A percentile compares a stretch with the other conserved stretches of the same genome.
These are phyloP conservation scores for Ustilago crameri DNA, from an alignment of 1,284 basidiomycete genomes.

Conservation along the genomic window DNA sequence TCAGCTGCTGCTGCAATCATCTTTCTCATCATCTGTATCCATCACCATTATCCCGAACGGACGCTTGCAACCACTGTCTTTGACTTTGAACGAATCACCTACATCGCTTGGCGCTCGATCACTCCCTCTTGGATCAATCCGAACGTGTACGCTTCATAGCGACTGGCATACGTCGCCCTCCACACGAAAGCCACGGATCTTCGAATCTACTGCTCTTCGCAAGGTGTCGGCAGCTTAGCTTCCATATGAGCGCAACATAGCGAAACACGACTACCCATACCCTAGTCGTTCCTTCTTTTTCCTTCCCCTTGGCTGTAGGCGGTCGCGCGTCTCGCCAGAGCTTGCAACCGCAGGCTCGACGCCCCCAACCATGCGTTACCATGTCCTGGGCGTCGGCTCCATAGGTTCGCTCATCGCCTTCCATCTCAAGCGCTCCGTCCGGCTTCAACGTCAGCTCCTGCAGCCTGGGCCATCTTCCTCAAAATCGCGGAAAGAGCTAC, in stretches of 20 bases:
- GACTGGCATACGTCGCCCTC: too few relatives aligned
- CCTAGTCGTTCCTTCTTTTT: neutral
- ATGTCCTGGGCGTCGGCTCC: conserved; percentile 65
- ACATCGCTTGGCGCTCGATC: too few relatives aligned
- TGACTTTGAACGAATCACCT: too few relatives aligned
- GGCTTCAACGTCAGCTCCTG: conserved; percentile 40
- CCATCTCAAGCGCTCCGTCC: conserved; percentile 56
- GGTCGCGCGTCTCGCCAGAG: neutral
- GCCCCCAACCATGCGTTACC: conserved; percentile 57
- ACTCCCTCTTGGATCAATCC: too few relatives aligned
- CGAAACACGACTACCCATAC: neutral
- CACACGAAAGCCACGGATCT: neutral
- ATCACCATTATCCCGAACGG: too few relatives aligned
- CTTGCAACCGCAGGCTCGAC: neutral
- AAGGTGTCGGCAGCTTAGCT: too few relatives aligned
- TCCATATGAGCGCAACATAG: conserved; percentile 11
- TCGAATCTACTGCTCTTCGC: too few relatives aligned
- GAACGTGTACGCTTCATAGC: too few relatives aligned
- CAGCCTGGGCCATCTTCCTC: conserved; percentile 28
- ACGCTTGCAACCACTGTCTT: too few relatives aligned
- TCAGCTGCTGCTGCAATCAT: too few relatives aligned
- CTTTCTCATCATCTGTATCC: too few relatives aligned
- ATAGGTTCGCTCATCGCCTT: conserved; percentile 64
- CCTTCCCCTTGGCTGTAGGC: neutral
- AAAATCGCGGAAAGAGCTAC: conserved; percentile 27